Base-by-base conservation (phyloP, 805 yeast species). In the Spathaspora passalidarum region DNA sequence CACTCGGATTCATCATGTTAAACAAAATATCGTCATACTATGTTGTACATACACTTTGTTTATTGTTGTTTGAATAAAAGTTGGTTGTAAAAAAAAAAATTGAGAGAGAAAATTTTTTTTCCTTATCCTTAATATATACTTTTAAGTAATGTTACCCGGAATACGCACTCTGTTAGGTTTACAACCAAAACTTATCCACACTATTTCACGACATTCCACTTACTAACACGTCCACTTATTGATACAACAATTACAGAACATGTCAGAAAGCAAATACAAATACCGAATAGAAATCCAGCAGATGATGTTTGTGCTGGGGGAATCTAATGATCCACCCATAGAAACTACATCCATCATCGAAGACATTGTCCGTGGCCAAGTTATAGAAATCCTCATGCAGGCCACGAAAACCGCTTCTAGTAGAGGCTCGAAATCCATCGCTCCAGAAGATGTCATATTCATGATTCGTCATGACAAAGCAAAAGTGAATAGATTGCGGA, bases 231-330 rank as follows among this genome's bases (percentile, higher is more conserved):
- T 10, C 13, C 32, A 26, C 32, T 26, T 26, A 26, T 26, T 26
- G 32, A 26, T 26, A n/a, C 32, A 26, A 10, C 32, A 26, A 26
- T 26, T 10, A 10, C 10, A n/a, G 8, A 29, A 13, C 14, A 47
- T 47, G 50, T 32, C 48, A 14, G 66, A 70, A 45, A 59, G 51
- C 48, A 81, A 81, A 61, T 83, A 87, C 69, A 82, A 84, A 60
- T 94, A 92, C 65, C 75, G 96, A 47, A 80, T 87, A 32, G 99
- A 94, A 69, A 94, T 94, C 57, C 99, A 94, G 66, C 77, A 88
- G 71, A 94, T 94, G 99, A 94, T 94, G 99, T 94, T 94, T 72
- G 99, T 94, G 46, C 78, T 86, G 45, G 99, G 99, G 2, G 98
- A 94, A 62, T 81, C 94, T 0, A 88, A 87, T 54, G 99, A 94